Base-by-base conservation (phyloP, 768 basidiomycete species). In the Rickenella mellea region DNA sequence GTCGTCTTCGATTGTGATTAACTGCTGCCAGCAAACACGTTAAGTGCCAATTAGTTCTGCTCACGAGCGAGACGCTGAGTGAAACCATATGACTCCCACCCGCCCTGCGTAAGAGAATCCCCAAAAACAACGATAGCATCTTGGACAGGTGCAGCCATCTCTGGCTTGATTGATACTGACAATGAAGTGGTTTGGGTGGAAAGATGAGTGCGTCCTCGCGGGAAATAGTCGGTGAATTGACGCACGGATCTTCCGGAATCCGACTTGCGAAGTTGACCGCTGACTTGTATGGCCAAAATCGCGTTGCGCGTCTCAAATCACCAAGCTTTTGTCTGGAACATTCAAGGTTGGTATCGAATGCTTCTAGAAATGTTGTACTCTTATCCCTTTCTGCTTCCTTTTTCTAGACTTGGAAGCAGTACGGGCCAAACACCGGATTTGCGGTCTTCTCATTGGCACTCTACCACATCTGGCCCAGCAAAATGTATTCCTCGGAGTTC, bases 401-500 rank as follows among this genome's bases (percentile, higher is more conserved):
- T 20, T 27, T 2, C 6, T 55, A 93, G 94, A 91, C 56, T 81
- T 90, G 51, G 80, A 83, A 7, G 70, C 64, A 5, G 65, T 99
- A 8, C 86, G 96, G 27, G 76, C 83, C 24, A 64, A 80, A 50
- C 80, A 96, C 60, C 79, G 70, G 43, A 73, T 98, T 36, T 91
- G 87, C 53, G 92, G 94, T 27, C 68, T 90, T 32, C 63, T 97
- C 32, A 73, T 78, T 1, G 96, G 96, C 0, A 98, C 96, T 1
- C 75, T 99, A 11, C 93, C 96, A 2, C 90, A 92, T 56, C 71
- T 98, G 1, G 81, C 91, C 1, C 93, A 97, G 53, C 96, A 99
- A 62, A 99, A 99, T 66, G 77, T 85, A 2, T 99, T 99, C 57
- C 69, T 99, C 26, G 96, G 96, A 6, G 64, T 91, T n/a, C 96